These are phyloP conservation scores for Pseudophaeomoniella oleicola DNA, from an alignment of 2,329 filamentous ascomycete genomes.

Conservation along the genomic window DNA sequence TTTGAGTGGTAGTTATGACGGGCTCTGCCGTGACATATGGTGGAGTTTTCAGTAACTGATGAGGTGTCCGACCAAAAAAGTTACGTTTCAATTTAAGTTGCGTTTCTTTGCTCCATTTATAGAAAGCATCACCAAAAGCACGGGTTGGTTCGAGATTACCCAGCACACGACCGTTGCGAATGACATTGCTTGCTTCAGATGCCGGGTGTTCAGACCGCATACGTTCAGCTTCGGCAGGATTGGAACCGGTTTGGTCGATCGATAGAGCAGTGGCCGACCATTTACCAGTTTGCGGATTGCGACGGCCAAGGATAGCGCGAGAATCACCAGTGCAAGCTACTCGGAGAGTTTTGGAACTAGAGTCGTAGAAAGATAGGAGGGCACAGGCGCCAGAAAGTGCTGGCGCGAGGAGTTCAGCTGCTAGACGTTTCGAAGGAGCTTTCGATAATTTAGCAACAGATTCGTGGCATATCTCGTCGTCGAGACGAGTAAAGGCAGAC, in stretches of 20 bases:
- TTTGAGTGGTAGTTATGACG: constrained; percentile 80
- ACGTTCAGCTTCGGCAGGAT: constrained; percentile 67
- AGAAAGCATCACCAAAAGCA: constrained; percentile 90
- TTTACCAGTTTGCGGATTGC: constrained; percentile 57
- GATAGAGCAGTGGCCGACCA: constrained; percentile 87
- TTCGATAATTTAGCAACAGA: constrained; percentile 86
- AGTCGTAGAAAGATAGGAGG: constrained; percentile 91
- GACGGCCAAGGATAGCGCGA: constrained; percentile 79
- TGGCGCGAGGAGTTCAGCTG: constrained; percentile 80
- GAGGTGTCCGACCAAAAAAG: constrained; percentile 76
- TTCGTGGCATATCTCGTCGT: constrained; percentile 87
- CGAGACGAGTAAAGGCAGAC: constrained; percentile 71
- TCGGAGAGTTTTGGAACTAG: constrained; percentile 68
- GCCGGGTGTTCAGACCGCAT: constrained; percentile 77
- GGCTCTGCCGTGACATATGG: constrained; percentile 97
- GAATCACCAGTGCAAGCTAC: constrained; percentile 94
- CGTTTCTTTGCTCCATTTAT: constrained; percentile 86
- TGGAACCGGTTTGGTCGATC: constrained; percentile 85
- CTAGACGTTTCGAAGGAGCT: constrained; percentile 74
- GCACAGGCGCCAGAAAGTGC: constrained; percentile 96
- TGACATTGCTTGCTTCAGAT: constrained; percentile 57
- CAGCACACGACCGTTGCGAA: constrained; percentile 77
- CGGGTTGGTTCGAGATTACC: constrained; percentile 85
- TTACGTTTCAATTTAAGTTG: constrained; percentile 67
- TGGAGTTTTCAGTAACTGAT: constrained; percentile 68